Percentiles rank a stretch among this genome's conserved stretches.
phyloP scores from a whole-genome alignment of 1,139 yeast genomes.

The Suhomyces wounanorum region DNA sequence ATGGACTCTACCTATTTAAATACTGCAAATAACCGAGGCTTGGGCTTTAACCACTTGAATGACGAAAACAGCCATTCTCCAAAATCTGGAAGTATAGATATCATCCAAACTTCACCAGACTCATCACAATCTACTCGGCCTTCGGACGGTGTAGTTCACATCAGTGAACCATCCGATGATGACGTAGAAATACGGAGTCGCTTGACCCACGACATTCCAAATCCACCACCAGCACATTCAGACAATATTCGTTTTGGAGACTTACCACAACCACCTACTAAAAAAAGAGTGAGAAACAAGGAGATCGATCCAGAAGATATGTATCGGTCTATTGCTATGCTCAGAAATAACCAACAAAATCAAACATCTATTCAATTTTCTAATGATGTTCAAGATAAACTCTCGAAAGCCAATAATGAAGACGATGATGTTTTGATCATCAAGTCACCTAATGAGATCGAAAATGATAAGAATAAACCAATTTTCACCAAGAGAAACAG shows the following conservation, averaged over 20 bases:
- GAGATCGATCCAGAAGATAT: constrained; percentile 81
- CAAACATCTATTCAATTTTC: constrained; percentile 14
- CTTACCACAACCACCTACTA: constrained; percentile 40
- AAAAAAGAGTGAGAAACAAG: constrained; percentile 34
- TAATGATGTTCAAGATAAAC: constrained; percentile 7
- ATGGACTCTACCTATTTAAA: constrained; percentile 35
- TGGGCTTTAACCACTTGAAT: constrained; percentile 24
- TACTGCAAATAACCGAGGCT: constrained; percentile 40
- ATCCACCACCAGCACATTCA: background rate
- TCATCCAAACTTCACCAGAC: constrained; percentile 17
- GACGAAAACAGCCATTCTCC: background rate
- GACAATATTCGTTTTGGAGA: constrained; percentile 41
- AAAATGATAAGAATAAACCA: constrained; percentile 37
- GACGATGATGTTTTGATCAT: constrained; percentile 84
- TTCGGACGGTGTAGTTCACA: constrained; percentile 28
- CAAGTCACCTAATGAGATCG: constrained; percentile 75
- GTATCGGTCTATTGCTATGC: constrained; percentile 78
- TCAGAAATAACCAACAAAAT: constrained; percentile 50
- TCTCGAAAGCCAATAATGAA: constrained; percentile 37
- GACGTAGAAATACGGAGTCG: constrained; percentile 27
- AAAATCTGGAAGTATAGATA: constrained; percentile 3
- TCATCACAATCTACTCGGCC: constrained; percentile 16
- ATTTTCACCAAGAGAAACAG: constrained; percentile 34
- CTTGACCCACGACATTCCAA: constrained; percentile 19
- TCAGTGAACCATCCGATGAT: constrained; percentile 36